These are phyloP conservation scores for Rhizopus arrhizus DNA, from an alignment of 371 early-diverging fungal genomes.

Conservation along the genomic window DNA sequence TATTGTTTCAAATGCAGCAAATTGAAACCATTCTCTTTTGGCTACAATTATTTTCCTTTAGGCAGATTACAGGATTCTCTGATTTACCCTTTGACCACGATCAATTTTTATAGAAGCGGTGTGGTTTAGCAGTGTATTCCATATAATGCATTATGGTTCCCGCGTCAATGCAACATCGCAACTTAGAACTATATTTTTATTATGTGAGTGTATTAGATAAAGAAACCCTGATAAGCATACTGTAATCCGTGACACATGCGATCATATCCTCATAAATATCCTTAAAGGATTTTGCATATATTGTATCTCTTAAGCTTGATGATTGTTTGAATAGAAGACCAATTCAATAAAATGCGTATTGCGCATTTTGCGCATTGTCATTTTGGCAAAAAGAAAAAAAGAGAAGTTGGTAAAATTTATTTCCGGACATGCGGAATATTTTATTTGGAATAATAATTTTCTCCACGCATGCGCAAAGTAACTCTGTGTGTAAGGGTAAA, in stretches of 20 bases:
- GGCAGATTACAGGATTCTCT: constrained; percentile 7
- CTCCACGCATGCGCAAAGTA: constrained; percentile 8
- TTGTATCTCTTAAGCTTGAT: constrained; percentile 21
- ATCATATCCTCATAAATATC: constrained; percentile 20
- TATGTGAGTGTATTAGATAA: constrained; percentile 12
- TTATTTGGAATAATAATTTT: constrained; percentile 12
- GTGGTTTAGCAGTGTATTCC: constrained; percentile 10
- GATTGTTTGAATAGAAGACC: constrained; percentile 18
- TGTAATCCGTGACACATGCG: constrained; percentile 18
- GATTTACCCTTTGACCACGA: constrained; percentile 8
- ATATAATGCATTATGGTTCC: constrained; percentile 14
- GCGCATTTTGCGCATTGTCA: constrained; percentile 14
- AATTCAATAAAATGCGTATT: constrained; percentile 17
- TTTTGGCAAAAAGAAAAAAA: constrained; percentile 22
- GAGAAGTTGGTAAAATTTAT: constrained; percentile 12
- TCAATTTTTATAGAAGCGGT: constrained; percentile 11
- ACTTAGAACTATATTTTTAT: constrained; percentile 13
- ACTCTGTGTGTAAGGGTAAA: not conserved
- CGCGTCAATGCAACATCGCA: constrained; percentile 12
- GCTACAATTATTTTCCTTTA: constrained; percentile 12
- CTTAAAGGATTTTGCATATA: constrained; percentile 20
- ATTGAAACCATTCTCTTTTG: constrained; percentile 11
- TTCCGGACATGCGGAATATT: constrained; percentile 17
- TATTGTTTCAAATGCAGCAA: constrained; percentile 9
- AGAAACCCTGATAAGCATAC: constrained; percentile 17